Evolutionary conservation across 1,284 basidiomycete species (phyloP), one percentile per base, ranked within the genome.

Genomic region (Cryptococcus sp.): DNA sequence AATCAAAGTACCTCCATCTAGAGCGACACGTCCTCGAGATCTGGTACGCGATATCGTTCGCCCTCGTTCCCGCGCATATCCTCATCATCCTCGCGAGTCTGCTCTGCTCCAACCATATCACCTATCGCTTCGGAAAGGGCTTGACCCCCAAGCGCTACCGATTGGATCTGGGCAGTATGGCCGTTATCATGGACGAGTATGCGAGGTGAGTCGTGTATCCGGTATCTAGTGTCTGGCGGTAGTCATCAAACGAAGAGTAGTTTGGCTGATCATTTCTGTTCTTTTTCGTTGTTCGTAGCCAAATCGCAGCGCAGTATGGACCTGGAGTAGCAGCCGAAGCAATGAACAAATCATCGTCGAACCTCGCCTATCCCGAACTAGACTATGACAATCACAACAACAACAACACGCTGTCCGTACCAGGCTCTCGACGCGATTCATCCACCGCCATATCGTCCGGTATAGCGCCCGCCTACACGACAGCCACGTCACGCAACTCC

Each of bases 51-150:
- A 70, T 81, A n/a, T 81, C 83, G 5, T 90, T 90, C 70, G 76
- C 83, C n/a, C 75, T 88, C 55, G 85, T 86, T 10, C 84, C 85
- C 17, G 70, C 86, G 43, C 87, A 89, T 66, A 67, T 90, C 57
- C 57, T 82, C 39, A 86, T 87, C 75, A 86, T 90, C 61, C 64
- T 86, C 50, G 79, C 84, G 0, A 82, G 84, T 15, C 73, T 90
- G 50, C 76, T 88, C 42, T 88, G 86, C 75, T 84, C 84, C 19
- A 87, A 88, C 72, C 86, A 88, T 64, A 83, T 89, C 67, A 88
- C 87, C 13, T 88, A 88, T 70, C 80, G 87, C 52, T 88, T 88
- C 72, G 87, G 87, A 20, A 89, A 89, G 78, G 87, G 87, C 41
- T 83, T 89, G 82, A 88, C 85, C 79, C 88, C 88, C 25, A 84